Conservation (phyloP, 2,329 filamentous ascomycete species). For the Xylariaceae sp. region DNA sequence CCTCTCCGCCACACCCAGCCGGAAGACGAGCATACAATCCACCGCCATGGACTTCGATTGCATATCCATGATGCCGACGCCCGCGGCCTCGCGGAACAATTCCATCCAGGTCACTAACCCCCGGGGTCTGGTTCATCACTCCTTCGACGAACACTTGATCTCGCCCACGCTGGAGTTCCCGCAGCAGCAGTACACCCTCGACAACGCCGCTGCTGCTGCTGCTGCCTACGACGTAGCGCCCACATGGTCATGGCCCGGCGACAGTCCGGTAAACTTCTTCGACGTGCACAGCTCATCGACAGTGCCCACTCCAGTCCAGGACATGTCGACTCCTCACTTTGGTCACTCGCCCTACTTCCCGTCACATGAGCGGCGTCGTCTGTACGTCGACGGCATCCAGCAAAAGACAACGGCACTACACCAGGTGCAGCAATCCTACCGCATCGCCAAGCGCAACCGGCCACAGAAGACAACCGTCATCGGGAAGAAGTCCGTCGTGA, state of each 20-base stretch:
- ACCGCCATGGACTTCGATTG: constrained; percentile 27
- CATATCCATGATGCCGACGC: constrained; percentile 20
- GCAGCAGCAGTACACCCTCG: constrained; percentile 20
- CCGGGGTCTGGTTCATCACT: constrained; percentile 18
- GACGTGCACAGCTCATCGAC: constrained; percentile 18
- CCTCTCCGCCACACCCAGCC: constrained; percentile 23
- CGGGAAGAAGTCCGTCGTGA: constrained; percentile 19
- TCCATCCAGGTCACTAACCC: constrained; percentile 17
- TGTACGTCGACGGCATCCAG: constrained; percentile 40
- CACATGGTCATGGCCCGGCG: constrained; percentile 22
- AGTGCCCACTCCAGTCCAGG: constrained; percentile 18
- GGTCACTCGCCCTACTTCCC: constrained; percentile 18
- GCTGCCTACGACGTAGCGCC: constrained; percentile 10
- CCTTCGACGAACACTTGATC: constrained; percentile 21
- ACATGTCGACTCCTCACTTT: constrained; percentile 25
- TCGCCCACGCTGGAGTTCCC: constrained; percentile 21
- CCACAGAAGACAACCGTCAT: constrained; percentile 15
- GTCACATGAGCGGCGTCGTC: constrained; percentile 36
- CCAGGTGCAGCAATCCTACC: constrained; percentile 32
- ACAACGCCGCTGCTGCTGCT: not conserved
- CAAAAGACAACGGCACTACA: constrained; percentile 43
- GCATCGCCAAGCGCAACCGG: constrained; percentile 16
- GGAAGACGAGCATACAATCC: constrained; percentile 23
- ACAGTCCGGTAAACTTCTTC: constrained; percentile 22
- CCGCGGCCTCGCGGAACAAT: constrained; percentile 15